phyloP scores from a whole-genome alignment of 768 basidiomycete species.

The Lactifluus subvellereus region DNA sequence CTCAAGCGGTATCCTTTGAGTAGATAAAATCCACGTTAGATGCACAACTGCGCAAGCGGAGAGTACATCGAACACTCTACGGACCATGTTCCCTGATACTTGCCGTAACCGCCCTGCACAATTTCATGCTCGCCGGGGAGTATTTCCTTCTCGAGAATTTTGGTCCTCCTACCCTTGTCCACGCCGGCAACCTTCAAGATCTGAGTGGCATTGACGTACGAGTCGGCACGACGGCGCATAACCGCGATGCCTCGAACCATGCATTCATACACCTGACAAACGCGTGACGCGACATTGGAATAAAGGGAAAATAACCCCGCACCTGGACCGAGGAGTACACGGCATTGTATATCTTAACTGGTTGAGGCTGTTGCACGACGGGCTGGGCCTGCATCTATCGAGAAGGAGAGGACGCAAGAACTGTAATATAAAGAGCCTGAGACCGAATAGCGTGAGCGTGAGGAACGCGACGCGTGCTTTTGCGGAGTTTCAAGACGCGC shows the following conservation, averaged over 20 bases:
- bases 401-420: not conserved
- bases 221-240: slow-evolving; percentile 92
- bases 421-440: not conserved
- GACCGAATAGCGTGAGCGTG: not conserved
- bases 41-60: slow-evolving; percentile 9
- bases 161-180: slow-evolving; percentile 92
- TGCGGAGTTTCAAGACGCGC: slow-evolving; percentile 23
- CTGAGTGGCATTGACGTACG: slow-evolving; percentile 97
- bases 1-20: slow-evolving; percentile 87
- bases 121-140: slow-evolving; percentile 94
- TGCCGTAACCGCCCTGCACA: slow-evolving; percentile 97
- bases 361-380: slow-evolving; percentile 32
- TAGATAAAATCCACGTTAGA: not conserved
- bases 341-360: slow-evolving; percentile 87
- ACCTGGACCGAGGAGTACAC: slow-evolving; percentile 89
- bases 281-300: slow-evolving; percentile 21
- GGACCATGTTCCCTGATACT: slow-evolving; percentile 99
- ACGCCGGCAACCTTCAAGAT: slow-evolving; percentile 98
- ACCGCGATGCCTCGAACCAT: slow-evolving; percentile 98
- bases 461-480: slow-evolving; percentile 21
- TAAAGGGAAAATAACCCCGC: slow-evolving; percentile 21
- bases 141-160: slow-evolving; percentile 97
- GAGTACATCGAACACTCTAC: slow-evolving; percentile 26
- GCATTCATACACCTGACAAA: slow-evolving; percentile 83
- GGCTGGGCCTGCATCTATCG: slow-evolving; percentile 16